Evolutionary conservation across 805 yeast species (phyloP).

Genomic region (Saccharomycopsis sp.): DNA sequence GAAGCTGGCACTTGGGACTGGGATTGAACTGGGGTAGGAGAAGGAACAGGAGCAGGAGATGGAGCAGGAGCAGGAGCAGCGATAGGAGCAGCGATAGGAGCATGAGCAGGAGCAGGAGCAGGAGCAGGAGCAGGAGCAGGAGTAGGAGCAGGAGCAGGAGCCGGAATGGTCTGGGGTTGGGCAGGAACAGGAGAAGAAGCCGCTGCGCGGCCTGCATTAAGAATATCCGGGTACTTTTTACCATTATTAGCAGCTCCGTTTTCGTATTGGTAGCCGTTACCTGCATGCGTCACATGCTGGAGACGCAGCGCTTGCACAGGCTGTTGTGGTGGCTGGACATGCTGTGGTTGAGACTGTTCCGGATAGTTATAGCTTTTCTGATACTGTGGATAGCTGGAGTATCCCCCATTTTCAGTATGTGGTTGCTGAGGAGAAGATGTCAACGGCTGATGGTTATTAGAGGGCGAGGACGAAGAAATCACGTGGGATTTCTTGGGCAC

Average conservation of each 20-base stretch:
- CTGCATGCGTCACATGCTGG: background rate
- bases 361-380: slow-evolving; percentile 3
- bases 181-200: slow-evolving; percentile 20
- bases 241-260: background rate
- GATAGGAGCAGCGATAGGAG: slow-evolving; percentile 8
- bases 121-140: slow-evolving; percentile 11
- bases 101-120: slow-evolving; percentile 17
- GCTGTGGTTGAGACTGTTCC: slow-evolving; percentile 2
- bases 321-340: slow-evolving; percentile 22
- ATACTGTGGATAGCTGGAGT: too few species aligned
- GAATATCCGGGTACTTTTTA: slow-evolving; percentile 21
- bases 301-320: slow-evolving; percentile 6
- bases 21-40: background rate
- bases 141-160: slow-evolving; percentile 12
- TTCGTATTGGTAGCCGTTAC: background rate
- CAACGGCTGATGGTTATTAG: too few species aligned
- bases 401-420: too few species aligned
- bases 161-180: slow-evolving; percentile 20
- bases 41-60: slow-evolving; percentile 16
- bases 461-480: background rate
- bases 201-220: slow-evolving; percentile 12
- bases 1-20: background rate
- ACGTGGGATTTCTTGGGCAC: background rate
- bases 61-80: slow-evolving; percentile 12
- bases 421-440: too few species aligned